Conservation (phyloP, 768 basidiomycete genomes). For the Phylloporus rhodoxanthus region DNA sequence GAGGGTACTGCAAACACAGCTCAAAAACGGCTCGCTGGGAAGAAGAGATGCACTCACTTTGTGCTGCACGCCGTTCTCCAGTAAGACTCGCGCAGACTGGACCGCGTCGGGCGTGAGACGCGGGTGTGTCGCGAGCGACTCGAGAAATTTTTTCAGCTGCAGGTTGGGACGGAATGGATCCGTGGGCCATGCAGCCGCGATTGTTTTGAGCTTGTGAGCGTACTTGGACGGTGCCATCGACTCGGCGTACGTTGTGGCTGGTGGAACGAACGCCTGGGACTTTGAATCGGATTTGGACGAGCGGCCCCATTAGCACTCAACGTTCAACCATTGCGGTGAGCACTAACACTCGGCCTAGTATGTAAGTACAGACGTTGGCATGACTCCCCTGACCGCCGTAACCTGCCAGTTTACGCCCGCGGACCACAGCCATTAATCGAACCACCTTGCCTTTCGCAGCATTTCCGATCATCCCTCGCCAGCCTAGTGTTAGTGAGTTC, state of each 20-base stretch:
- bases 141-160: slow-evolving; percentile 62
- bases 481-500: neutral
- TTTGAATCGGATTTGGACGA: neutral
- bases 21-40: slow-evolving; percentile 8
- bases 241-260: neutral
- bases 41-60: slow-evolving; percentile 38
- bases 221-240: slow-evolving; percentile 30
- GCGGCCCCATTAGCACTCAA: neutral
- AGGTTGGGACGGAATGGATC: slow-evolving; percentile 77
- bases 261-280: slow-evolving; percentile 2
- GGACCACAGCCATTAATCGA: neutral
- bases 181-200: slow-evolving; percentile 58
- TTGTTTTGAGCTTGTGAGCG: slow-evolving; percentile 36
- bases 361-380: neutral
- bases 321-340: neutral
- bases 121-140: slow-evolving; percentile 62
- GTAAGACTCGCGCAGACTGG: slow-evolving; percentile 49
- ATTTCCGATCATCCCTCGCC: neutral
- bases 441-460: neutral
- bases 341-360: neutral
- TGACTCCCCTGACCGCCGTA: neutral
- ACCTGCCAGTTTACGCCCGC: neutral
- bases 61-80: slow-evolving; percentile 50
- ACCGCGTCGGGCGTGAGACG: slow-evolving; percentile 59
- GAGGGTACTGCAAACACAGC: slow-evolving; percentile 47